Evolutionary conservation across 2,329 filamentous ascomycete genomes (phyloP).

Genomic region (Colletotrichum tamarilloi): DNA sequence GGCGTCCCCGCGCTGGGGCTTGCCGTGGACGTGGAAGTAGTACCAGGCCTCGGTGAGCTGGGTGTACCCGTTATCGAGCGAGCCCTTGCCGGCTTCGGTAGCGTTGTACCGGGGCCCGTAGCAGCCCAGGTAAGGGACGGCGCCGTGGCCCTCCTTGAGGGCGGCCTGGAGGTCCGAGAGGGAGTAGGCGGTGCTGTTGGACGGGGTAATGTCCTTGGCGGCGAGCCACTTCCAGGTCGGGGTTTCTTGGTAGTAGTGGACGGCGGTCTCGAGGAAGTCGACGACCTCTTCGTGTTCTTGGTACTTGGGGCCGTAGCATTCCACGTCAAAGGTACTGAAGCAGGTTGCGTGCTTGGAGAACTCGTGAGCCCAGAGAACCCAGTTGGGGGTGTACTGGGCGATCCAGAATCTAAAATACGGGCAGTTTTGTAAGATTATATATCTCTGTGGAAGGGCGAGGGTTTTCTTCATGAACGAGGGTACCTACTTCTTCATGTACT

Average conservation of each 20-base stretch:
- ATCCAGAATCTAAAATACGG: conserved; percentile 59
- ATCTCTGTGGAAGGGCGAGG: conserved; percentile 39
- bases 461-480: neutral
- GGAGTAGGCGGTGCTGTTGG: conserved; percentile 67
- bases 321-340: conserved; percentile 72
- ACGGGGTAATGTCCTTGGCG: conserved; percentile 63
- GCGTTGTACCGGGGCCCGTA: conserved; percentile 69
- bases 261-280: conserved; percentile 71
- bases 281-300: conserved; percentile 67
- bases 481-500: conserved; percentile 70
- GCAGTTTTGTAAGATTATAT: neutral
- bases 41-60: conserved; percentile 74
- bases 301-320: conserved; percentile 72
- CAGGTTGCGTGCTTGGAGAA: conserved; percentile 77
- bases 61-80: conserved; percentile 66
- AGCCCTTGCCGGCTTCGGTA: conserved; percentile 66
- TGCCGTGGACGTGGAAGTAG: conserved; percentile 69
- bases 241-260: conserved; percentile 66
- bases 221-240: conserved; percentile 72
- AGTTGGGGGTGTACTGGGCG: conserved; percentile 64
- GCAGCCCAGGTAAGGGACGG: conserved; percentile 71
- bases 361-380: conserved; percentile 74
- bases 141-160: conserved; percentile 62
- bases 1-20: conserved; percentile 62
- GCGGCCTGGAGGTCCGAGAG: conserved; percentile 63